phyloP scores from a whole-genome alignment of 2,329 filamentous ascomycete genomes.

The Capronia americana region DNA sequence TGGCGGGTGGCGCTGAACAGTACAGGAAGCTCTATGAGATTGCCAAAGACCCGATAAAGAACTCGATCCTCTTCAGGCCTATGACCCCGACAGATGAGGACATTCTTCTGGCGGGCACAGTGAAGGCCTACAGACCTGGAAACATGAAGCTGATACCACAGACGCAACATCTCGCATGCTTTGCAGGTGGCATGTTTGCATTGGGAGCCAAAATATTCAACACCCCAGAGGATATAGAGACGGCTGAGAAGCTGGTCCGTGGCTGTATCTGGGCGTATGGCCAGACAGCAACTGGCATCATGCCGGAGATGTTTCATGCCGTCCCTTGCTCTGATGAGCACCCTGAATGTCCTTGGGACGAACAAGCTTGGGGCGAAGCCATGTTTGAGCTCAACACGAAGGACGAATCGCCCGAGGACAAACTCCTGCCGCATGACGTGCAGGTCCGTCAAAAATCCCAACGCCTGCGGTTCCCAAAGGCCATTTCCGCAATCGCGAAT shows the following conservation, averaged over 20 bases:
- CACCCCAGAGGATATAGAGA: constrained; percentile 59
- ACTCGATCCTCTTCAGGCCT: constrained; percentile 77
- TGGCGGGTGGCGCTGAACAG: constrained; percentile 22
- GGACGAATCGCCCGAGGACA: constrained; percentile 38
- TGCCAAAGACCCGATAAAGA: constrained; percentile 69
- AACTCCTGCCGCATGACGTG: constrained; percentile 11
- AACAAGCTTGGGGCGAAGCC: constrained; percentile 44
- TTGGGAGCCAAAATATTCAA: constrained; percentile 68
- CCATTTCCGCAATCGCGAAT: constrained; percentile 32
- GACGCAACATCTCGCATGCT: constrained; percentile 70
- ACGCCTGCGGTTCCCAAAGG: constrained; percentile 48
- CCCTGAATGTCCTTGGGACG: constrained; percentile 51
- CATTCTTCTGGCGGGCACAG: constrained; percentile 57
- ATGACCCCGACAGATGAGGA: constrained; percentile 62
- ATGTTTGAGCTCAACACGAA: constrained; percentile 26
- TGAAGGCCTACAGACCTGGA: constrained; percentile 58
- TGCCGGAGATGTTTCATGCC: constrained; percentile 64
- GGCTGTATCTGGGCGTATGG: constrained; percentile 69
- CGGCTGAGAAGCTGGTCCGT: constrained; percentile 64
- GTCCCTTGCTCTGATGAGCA: constrained; percentile 47
- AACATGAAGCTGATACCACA: constrained; percentile 43
- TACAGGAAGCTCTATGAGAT: constrained; percentile 61
- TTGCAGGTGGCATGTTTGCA: constrained; percentile 73
- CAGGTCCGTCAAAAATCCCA: constrained; percentile 42
- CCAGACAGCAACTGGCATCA: constrained; percentile 62